Conservation (phyloP, 345 rosid genomes). For the Viola odorata region DNA sequence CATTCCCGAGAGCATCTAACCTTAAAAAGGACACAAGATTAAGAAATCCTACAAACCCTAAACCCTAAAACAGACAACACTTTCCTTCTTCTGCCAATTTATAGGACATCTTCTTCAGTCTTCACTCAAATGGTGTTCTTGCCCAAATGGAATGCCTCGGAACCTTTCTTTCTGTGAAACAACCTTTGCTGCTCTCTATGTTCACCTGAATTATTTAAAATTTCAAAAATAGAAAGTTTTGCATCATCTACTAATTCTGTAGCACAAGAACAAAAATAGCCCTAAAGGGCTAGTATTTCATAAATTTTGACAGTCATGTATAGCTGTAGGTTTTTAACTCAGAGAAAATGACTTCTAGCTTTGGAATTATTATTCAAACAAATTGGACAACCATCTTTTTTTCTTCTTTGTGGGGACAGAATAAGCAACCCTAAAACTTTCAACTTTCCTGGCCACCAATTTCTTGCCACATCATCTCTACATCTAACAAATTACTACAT, state of each 20-base stretch:
- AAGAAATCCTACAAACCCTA: conserved; percentile 2
- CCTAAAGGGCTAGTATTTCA: conserved; percentile 1
- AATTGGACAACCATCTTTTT: background rate
- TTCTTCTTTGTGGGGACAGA: background rate
- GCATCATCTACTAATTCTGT: conserved; percentile 20
- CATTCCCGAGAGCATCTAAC: conserved; percentile 40
- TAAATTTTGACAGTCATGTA: conserved; percentile 1
- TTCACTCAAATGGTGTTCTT: conserved; percentile 51
- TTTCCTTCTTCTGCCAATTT: conserved; percentile 11
- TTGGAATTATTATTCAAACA: background rate
- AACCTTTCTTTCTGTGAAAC: conserved; percentile 60
- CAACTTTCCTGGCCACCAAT: background rate
- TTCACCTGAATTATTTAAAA: conserved; percentile 40
- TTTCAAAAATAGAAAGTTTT: conserved; percentile 25
- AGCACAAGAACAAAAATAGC: conserved; percentile 14
- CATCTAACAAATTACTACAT: too few species aligned
- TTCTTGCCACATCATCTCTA: background rate
- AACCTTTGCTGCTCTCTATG: conserved; percentile 55
- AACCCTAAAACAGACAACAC: conserved; percentile 13
- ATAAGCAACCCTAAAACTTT: background rate
- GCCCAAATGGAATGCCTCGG: conserved; percentile 65
- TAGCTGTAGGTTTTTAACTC: background rate
- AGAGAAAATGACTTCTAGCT: conserved; percentile 9
- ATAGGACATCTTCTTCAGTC: background rate
- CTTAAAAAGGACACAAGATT: conserved; percentile 19